Evolutionary conservation across 2,329 filamentous ascomycete species (phyloP).

Genomic region (Colletotrichum zoysiae): DNA sequence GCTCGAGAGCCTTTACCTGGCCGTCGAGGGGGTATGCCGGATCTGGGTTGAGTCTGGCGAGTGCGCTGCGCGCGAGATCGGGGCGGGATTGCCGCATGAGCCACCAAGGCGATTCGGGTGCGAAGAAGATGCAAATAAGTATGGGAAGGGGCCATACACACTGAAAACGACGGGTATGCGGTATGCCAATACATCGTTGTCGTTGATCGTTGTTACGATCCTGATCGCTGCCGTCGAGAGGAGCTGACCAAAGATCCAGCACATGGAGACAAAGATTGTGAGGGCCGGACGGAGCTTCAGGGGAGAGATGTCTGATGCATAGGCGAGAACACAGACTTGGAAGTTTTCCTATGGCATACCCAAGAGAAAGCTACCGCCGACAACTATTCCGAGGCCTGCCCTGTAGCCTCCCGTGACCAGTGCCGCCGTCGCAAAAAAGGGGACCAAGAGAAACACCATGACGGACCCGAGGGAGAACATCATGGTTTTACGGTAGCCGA

Average conservation of each 20-base stretch:
- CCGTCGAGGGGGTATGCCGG: slow-evolving; percentile 49
- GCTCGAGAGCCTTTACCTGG: slow-evolving; percentile 53
- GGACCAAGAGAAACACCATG: slow-evolving; percentile 29
- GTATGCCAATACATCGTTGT: slow-evolving; percentile 49
- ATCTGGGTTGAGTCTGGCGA: slow-evolving; percentile 48
- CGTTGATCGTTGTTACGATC: slow-evolving; percentile 45
- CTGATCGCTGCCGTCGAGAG: slow-evolving; percentile 51
- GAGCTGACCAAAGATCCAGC: slow-evolving; percentile 56
- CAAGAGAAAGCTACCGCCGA: slow-evolving; percentile 51
- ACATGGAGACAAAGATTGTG: slow-evolving; percentile 55
- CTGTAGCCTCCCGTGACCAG: slow-evolving; percentile 54
- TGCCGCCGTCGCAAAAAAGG: slow-evolving; percentile 38
- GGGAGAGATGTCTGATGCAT: slow-evolving; percentile 52
- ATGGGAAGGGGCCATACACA: slow-evolving; percentile 55
- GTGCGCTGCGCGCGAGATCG: slow-evolving; percentile 47
- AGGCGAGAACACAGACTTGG: slow-evolving; percentile 52
- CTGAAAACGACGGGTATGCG: slow-evolving; percentile 55
- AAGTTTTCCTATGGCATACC: slow-evolving; percentile 53
- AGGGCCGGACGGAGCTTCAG: slow-evolving; percentile 53
- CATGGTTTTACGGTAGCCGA: slow-evolving; percentile 36
- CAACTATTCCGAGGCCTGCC: slow-evolving; percentile 47
- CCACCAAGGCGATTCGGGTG: slow-evolving; percentile 57
- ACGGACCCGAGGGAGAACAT: slow-evolving; percentile 17
- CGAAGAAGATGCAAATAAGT: slow-evolving; percentile 49
- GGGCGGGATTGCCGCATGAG: slow-evolving; percentile 50